phyloP scores from a whole-genome alignment of 1,284 basidiomycete genomes.

The Phylloboletellus chloephorus region DNA sequence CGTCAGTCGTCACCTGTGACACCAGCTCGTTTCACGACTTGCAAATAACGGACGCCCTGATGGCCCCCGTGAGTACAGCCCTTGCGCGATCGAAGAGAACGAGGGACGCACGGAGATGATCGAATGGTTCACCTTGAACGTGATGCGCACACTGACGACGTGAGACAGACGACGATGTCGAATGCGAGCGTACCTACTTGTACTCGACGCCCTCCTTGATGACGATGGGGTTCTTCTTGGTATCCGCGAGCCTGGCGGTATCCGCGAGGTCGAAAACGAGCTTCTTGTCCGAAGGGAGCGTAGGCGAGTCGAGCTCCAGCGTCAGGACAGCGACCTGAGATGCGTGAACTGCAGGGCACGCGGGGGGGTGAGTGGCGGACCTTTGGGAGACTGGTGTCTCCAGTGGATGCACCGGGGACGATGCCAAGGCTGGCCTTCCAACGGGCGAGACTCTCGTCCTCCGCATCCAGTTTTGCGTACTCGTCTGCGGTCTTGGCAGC shows the following conservation, averaged over 20 bases:
- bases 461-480: slow-evolving; percentile 72
- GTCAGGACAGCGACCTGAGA: slow-evolving; percentile 60
- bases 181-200: slow-evolving; percentile 43
- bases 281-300: slow-evolving; percentile 58
- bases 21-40: slow-evolving; percentile 75
- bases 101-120: slow-evolving; percentile 65
- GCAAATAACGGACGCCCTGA: slow-evolving; percentile 79
- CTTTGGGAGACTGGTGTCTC: slow-evolving; percentile 54
- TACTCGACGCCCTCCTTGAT: slow-evolving; percentile 87
- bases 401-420: slow-evolving; percentile 44
- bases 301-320: slow-evolving; percentile 64
- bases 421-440: slow-evolving; percentile 92
- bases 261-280: slow-evolving; percentile 56
- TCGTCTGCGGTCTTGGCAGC: slow-evolving; percentile 64
- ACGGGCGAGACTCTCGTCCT: slow-evolving; percentile 79
- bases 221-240: slow-evolving; percentile 65
- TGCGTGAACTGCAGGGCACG: too few species aligned
- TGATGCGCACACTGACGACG: slow-evolving; percentile 60
- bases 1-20: slow-evolving; percentile 47
- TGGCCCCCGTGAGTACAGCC: slow-evolving; percentile 9
- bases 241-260: slow-evolving; percentile 40
- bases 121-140: slow-evolving; percentile 78
- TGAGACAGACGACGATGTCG: slow-evolving; percentile 6
- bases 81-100: slow-evolving; percentile 1
- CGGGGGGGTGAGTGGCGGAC: too few species aligned